These are phyloP conservation scores for Boletus smithii DNA, from an alignment of 1,284 basidiomycete species.

Conservation along the genomic window DNA sequence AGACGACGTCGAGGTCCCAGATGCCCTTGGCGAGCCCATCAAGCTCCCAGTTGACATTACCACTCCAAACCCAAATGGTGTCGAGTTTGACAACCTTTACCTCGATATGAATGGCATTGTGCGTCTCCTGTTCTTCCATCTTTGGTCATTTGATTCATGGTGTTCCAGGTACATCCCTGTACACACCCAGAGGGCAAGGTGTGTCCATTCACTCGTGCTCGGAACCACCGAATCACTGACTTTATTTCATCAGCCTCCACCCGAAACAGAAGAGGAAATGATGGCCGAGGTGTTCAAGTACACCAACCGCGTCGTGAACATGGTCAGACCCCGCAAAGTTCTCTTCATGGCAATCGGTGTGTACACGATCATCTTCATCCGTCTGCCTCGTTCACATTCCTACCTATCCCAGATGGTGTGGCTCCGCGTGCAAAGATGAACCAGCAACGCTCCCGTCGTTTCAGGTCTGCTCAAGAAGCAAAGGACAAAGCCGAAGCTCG, in stretches of 20 bases:
- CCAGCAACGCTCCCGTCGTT: conserved; percentile 94
- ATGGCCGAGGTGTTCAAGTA: conserved; percentile 98
- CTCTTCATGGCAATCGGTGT: conserved; percentile 97
- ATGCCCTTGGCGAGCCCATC: conserved; percentile 66
- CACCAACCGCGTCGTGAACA: conserved; percentile 96
- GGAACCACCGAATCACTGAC: conserved; percentile 12
- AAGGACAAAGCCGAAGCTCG: conserved; percentile 89
- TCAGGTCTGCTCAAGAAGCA: conserved; percentile 93
- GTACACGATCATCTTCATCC: conserved; percentile 23
- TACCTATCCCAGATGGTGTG: conserved; percentile 72
- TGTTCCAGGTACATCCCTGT: conserved; percentile 87
- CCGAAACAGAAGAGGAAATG: conserved; percentile 98
- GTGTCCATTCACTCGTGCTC: conserved; percentile 16
- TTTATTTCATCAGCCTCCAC: conserved; percentile 62
- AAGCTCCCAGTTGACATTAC: conserved; percentile 83
- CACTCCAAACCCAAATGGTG: conserved; percentile 89
- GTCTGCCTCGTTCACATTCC: neutral
- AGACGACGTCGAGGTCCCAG: conserved; percentile 65
- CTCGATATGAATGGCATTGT: conserved; percentile 92
- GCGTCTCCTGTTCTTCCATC: conserved; percentile 24
- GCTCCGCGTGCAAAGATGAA: conserved; percentile 99
- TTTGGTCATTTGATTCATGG: neutral
- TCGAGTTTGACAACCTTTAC: conserved; percentile 96
- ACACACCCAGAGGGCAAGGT: conserved; percentile 97
- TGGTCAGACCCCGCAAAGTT: conserved; percentile 92